Base-by-base conservation (phyloP, 192 early-diverging fungal genomes). In the Allomyces javanicus region DNA sequence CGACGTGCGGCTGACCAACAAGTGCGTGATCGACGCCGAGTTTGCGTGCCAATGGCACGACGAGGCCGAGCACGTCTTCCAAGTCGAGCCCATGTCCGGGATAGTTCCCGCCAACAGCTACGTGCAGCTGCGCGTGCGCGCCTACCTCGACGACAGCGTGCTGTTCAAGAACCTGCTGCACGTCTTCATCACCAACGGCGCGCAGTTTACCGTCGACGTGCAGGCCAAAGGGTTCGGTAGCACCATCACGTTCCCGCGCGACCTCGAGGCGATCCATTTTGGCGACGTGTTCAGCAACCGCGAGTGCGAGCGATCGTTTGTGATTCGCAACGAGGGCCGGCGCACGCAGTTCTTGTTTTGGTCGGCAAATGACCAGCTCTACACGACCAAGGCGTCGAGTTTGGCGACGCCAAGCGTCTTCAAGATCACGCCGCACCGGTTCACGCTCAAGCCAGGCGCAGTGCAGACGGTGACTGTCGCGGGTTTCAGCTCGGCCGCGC, bases 101-200 rank as follows among this genome's bases (percentile, higher is more conserved):
- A 63, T 33, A 21, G 77, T 85, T 25, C 65, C 62, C 3, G 75
- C 83, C 10, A 68, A 70, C 25, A 67, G 40, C 3, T 45, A 65
- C 10, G 26, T 67, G 21, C 63, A 45, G 12, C 66, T 85, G 26
- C 66, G 25, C 4, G 73, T 83, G 4, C 77, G 76, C 1, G 82
- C 83, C 1, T 77, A 66, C 61, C 67, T 85, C 17, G 78, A 84
- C 66, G 83, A 85, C 69, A 69, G 65, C 14, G 64, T 81, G 55
- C 80, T 81, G 62, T 85, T 85, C 63, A 84, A 78, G 6, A 82
- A 81, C 64, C 79, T 82, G 23, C 63, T 85, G 4, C 78, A 78
- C 67, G 68, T 85, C 11, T 26, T 63, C 11, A 69, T 79, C 27
- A 69, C 70, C 27, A 65, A 69, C 33, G 63, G 63, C 22, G 21